These are phyloP conservation scores for Afroboletus lepidellus DNA, from an alignment of 1,284 basidiomycete species.

Conservation along the genomic window DNA sequence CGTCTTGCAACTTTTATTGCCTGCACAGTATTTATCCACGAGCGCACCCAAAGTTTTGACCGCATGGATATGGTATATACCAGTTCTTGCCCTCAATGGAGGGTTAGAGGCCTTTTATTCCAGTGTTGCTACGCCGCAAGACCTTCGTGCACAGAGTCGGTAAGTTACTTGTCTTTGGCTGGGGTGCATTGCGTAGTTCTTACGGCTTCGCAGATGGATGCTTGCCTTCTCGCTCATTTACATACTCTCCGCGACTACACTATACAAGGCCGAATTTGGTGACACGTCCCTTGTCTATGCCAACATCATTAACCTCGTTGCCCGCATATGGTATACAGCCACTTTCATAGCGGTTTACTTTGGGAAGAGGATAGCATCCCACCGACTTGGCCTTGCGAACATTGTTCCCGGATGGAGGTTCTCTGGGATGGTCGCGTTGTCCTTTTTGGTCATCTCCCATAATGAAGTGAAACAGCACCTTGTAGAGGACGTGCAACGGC, in stretches of 20 bases:
- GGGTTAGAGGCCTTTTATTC: conserved; percentile 87
- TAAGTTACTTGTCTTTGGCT: conserved; percentile 37
- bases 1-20: conserved; percentile 69
- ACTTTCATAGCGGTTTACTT: conserved; percentile 41
- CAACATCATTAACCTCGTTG: conserved; percentile 64
- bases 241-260: conserved; percentile 48
- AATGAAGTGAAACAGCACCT: conserved; percentile 26
- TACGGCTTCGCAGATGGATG: conserved; percentile 55
- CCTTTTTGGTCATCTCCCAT: conserved; percentile 31
- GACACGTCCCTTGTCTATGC: conserved; percentile 76
- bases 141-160: conserved; percentile 66
- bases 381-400: conserved; percentile 25
- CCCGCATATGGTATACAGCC: conserved; percentile 55
- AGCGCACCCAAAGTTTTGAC: conserved; percentile 74
- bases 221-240: conserved; percentile 63
- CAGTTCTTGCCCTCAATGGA: conserved; percentile 85
- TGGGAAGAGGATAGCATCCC: conserved; percentile 21
- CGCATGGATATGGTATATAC: conserved; percentile 84
- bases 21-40: conserved; percentile 64
- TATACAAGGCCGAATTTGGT: conserved; percentile 53
- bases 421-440: conserved; percentile 29
- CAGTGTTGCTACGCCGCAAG: conserved; percentile 64
- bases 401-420: conserved; percentile 37
- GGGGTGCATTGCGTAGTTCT: neutral
- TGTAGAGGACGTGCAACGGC: conserved; percentile 20